phyloP scores from a whole-genome alignment of 306 rosid species.

The Rubus idaeus region DNA sequence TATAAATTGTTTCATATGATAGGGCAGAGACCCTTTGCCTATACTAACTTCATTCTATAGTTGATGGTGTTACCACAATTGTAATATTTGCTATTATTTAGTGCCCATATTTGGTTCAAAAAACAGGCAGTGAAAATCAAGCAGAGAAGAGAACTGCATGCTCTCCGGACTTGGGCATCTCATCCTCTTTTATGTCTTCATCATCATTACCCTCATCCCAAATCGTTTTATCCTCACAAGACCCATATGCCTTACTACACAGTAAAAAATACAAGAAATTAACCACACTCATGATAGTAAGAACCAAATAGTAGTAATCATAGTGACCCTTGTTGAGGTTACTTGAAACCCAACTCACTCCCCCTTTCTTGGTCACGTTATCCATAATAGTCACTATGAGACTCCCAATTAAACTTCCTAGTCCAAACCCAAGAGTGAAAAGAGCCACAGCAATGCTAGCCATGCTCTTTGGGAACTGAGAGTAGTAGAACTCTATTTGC shows the following conservation, averaged over 20 bases:
- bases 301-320: conserved; percentile 64
- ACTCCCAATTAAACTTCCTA: conserved; percentile 52
- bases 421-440: conserved; percentile 43
- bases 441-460: conserved; percentile 67
- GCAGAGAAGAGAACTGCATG: neutral
- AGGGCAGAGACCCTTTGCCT: no score
- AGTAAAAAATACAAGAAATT: conserved; percentile 56
- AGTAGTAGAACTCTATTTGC: conserved; percentile 72
- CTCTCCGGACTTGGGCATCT: conserved; percentile 13
- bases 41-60: no score
- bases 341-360: conserved; percentile 49
- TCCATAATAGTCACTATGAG: conserved; percentile 42
- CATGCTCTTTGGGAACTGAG: conserved; percentile 72
- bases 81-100: neutral
- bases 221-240: conserved; percentile 17
- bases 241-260: conserved; percentile 63
- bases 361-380: conserved; percentile 31
- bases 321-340: conserved; percentile 59
- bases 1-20: no score
- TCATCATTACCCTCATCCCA: conserved; percentile 32
- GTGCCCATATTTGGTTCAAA: neutral
- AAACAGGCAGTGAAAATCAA: neutral
- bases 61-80: no score
- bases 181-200: neutral
- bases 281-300: conserved; percentile 37